Evolutionary conservation across 2,329 filamentous ascomycete species (phyloP), one percentile per base, ranked within the genome.

Genomic region (Penicillium oxalicum): DNA sequence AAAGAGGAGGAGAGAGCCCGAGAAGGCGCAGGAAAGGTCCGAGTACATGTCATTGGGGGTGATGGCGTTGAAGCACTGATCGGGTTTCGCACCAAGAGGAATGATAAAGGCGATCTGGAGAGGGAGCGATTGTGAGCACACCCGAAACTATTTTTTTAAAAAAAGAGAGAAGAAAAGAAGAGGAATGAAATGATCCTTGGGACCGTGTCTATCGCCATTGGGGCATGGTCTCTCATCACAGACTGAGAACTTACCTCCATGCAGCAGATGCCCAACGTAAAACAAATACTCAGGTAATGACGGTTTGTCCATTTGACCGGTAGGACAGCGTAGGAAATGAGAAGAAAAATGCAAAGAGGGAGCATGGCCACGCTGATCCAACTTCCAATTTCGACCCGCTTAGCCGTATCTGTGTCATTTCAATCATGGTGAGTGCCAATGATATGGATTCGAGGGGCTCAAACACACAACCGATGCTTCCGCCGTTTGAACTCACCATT

Each of bases 31-130:
- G 4, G 88, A 82, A 26, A 83, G 73, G 62, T 81, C 88, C 1
- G 84, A 87, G 56, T 83, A 79, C 91, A 97, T 96, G 65, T 91
- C 88, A 63, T 97, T 84, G 0, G 93, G 93, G 0, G 93, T 98
- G 62, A 98, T 97, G 40, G 79, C 76, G 65, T 98, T 87, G 65
- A 83, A 87, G 68, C 93, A 98, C 73, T 95, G 83, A 0, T 88
- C 74, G 1, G 91, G 89, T 51, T 83, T 79, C 26, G 83, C 82
- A 9, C 82, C 89, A 24, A 96, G 78, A 0, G 93, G 91, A 36
- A 98, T 82, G 39, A 96, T 87, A 66, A 97, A 95, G 28, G 89
- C 90, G 57, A 97, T 77, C 84, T 95, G 18, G 18, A 18, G 18
- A 18, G 18, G 18, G 18, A 18, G 2, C 18, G 18, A 18, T 18